A percentile compares a stretch with the other conserved stretches of the same genome.
phyloP scores from a whole-genome alignment of 192 early-diverging fungal species.

The Backusella westeae region DNA sequence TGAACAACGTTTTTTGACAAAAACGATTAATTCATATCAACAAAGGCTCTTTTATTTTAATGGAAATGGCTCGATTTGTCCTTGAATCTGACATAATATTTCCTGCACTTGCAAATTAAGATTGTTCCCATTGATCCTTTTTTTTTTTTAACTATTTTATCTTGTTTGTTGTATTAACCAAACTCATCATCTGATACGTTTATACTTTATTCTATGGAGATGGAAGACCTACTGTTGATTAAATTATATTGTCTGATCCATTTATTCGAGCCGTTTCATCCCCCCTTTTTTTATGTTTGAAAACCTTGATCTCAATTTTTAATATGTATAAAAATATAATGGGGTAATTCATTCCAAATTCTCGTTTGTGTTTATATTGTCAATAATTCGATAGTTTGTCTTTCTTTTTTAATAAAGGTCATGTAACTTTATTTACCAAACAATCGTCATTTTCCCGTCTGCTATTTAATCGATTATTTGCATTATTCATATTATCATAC shows the following conservation, averaged over 20 bases:
- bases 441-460: neutral
- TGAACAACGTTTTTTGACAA: neutral
- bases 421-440: neutral
- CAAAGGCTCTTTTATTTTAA: neutral
- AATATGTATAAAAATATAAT: neutral
- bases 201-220: neutral
- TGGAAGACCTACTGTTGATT: neutral
- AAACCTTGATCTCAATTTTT: neutral
- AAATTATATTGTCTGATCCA: neutral
- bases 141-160: neutral
- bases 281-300: neutral
- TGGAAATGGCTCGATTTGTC: neutral
- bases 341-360: neutral
- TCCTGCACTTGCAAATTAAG: neutral
- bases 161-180: neutral
- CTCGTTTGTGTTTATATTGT: neutral
- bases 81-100: neutral
- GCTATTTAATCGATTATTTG: neutral
- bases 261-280: neutral
- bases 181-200: neutral
- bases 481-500: neutral
- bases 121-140: neutral
- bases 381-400: neutral
- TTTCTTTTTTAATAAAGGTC: neutral
- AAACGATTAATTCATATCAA: neutral